Conservation (phyloP, 768 basidiomycete species). For the Rhodotorula toruloides region DNA sequence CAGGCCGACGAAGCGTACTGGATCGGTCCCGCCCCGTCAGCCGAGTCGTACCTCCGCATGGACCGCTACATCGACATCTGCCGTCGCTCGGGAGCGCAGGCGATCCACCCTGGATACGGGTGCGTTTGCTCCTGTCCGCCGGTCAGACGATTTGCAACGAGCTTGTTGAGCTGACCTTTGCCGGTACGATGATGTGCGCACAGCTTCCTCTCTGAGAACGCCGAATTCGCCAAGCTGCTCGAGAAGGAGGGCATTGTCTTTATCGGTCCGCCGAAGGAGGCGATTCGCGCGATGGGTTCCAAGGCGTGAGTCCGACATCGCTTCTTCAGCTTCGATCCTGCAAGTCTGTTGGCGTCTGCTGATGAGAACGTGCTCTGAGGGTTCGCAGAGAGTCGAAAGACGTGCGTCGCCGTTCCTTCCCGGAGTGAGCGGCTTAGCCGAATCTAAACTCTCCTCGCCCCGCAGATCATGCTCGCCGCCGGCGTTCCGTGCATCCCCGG, state of each 20-base stretch:
- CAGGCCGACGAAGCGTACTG: constrained; percentile 84
- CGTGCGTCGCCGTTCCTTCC: constrained; percentile 1
- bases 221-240: constrained; percentile 67
- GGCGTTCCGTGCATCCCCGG: constrained; percentile 91
- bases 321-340: too few species aligned
- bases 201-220: constrained; percentile 80
- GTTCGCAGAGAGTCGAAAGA: constrained; percentile 79
- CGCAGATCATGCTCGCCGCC: constrained; percentile 56
- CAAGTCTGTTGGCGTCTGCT: too few species aligned
- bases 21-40: constrained; percentile 83
- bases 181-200: too few species aligned
- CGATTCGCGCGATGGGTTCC: constrained; percentile 90
- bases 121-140: too few species aligned
- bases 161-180: too few species aligned
- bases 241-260: constrained; percentile 77
- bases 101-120: constrained; percentile 80
- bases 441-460: not conserved
- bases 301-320: constrained; percentile 67
- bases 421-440: not conserved
- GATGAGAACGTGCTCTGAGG: not conserved
- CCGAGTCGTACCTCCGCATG: constrained; percentile 79
- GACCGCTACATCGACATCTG: constrained; percentile 85
- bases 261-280: constrained; percentile 80
- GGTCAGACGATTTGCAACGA: too few species aligned
- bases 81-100: constrained; percentile 75